phyloP scores from a whole-genome alignment of 805 yeast genomes.

The Tetrapisispora fleetii region DNA sequence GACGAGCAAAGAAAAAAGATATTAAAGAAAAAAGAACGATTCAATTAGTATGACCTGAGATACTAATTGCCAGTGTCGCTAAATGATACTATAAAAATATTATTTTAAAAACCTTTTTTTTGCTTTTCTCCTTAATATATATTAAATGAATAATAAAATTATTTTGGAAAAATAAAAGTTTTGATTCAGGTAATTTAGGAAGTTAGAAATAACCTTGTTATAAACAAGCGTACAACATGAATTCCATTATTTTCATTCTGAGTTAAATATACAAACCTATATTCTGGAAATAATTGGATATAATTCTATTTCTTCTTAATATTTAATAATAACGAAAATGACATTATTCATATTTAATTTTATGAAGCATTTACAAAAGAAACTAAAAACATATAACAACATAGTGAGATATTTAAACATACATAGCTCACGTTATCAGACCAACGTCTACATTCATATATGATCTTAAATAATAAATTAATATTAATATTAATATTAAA shows the following conservation, averaged over 20 bases:
- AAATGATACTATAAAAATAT: background rate
- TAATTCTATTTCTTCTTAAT: too few species aligned
- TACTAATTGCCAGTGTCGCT: background rate
- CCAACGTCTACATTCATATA: background rate
- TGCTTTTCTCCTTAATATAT: background rate
- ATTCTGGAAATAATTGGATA: background rate
- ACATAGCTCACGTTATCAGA: background rate
- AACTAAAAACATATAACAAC: background rate
- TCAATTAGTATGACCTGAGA: background rate
- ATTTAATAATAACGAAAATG: background rate
- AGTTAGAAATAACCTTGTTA: background rate
- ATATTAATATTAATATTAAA: background rate
- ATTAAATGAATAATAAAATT: background rate
- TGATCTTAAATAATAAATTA: background rate
- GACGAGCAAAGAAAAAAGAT: conserved; percentile 39
- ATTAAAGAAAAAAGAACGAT: background rate
- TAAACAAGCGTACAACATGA: background rate
- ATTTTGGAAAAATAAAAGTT: background rate
- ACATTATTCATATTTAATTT: background rate
- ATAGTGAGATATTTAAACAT: background rate
- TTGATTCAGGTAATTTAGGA: background rate
- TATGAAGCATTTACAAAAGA: background rate
- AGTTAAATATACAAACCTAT: background rate
- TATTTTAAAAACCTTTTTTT: too few species aligned
- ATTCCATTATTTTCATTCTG: background rate